A percentile compares a stretch with the other conserved stretches of the same genome.
phyloP scores from a whole-genome alignment of 371 early-diverging fungal species.

The Mucor irregularis region DNA sequence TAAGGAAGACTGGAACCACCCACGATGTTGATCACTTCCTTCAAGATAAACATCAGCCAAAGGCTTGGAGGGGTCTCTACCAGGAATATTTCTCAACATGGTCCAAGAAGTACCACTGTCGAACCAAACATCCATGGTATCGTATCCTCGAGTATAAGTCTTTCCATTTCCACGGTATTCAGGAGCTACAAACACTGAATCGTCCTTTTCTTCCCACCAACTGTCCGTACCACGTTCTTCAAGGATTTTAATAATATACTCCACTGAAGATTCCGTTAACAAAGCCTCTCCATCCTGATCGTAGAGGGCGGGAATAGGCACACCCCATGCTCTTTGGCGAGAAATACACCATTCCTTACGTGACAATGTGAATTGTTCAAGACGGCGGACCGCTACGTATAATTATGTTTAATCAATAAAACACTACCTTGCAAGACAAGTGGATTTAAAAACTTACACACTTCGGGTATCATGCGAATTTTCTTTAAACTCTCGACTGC shows the following conservation, averaged over 20 bases:
- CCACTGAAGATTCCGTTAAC: constrained; percentile 64
- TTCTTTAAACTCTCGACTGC: constrained; percentile 60
- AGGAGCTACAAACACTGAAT: constrained; percentile 70
- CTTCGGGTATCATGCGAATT: constrained; percentile 66
- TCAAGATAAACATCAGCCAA: constrained; percentile 91
- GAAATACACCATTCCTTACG: constrained; percentile 92
- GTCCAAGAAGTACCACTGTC: constrained; percentile 93
- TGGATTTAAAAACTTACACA: constrained; percentile 38
- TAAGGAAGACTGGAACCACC: constrained; percentile 97
- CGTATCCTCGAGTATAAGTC: constrained; percentile 64
- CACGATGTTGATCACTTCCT: constrained; percentile 96
- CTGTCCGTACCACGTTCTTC: constrained; percentile 67
- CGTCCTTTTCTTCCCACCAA: constrained; percentile 80
- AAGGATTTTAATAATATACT: constrained; percentile 68
- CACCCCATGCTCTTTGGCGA: constrained; percentile 86
- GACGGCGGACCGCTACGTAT: constrained; percentile 45
- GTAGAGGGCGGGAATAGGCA: constrained; percentile 83
- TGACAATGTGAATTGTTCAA: constrained; percentile 66
- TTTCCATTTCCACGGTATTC: constrained; percentile 58
- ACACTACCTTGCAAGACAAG: too few relatives aligned
- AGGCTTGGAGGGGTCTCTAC: constrained; percentile 30
- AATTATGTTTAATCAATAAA: too few relatives aligned
- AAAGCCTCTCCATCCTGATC: constrained; percentile 66
- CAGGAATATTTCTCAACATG: constrained; percentile 30
- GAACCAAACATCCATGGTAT: constrained; percentile 97